Conservation (phyloP, 75 land plant species). For the Sequoiadendron giganteum region DNA sequence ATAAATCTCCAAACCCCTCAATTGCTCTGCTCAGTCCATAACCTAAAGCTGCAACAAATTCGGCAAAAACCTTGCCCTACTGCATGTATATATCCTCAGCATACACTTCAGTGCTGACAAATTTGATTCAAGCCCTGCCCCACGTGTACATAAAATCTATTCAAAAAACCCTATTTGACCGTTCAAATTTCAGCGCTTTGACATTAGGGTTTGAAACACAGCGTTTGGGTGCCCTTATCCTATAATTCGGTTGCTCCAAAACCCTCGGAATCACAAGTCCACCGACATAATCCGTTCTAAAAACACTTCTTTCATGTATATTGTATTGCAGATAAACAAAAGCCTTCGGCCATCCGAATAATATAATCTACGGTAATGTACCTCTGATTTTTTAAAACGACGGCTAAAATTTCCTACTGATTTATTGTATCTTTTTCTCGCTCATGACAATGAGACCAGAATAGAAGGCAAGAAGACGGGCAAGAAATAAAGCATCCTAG, state of each 20-base stretch:
- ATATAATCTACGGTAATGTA: background rate
- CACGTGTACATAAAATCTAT: background rate
- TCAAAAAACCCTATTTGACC: background rate
- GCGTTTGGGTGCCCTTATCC: background rate
- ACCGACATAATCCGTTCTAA: background rate
- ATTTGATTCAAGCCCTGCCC: background rate
- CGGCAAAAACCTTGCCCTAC: background rate
- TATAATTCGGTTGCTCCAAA: background rate
- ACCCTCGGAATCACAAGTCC: constrained; percentile 5
- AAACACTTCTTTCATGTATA: background rate
- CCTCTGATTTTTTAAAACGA: background rate
- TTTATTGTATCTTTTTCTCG: background rate
- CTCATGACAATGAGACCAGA: background rate
- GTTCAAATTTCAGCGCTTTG: background rate
- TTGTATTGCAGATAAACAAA: background rate
- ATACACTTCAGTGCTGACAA: background rate
- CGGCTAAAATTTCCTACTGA: background rate
- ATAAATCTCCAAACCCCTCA: background rate
- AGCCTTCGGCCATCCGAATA: background rate
- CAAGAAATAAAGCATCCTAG: background rate
- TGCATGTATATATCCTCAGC: background rate
- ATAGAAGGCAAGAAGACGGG: background rate
- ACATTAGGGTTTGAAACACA: background rate
- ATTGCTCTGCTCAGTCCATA: background rate
- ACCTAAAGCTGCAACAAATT: background rate